Evolutionary conservation across 2,329 filamentous ascomycete species (phyloP).

Genomic region (Leptographium procerum): DNA sequence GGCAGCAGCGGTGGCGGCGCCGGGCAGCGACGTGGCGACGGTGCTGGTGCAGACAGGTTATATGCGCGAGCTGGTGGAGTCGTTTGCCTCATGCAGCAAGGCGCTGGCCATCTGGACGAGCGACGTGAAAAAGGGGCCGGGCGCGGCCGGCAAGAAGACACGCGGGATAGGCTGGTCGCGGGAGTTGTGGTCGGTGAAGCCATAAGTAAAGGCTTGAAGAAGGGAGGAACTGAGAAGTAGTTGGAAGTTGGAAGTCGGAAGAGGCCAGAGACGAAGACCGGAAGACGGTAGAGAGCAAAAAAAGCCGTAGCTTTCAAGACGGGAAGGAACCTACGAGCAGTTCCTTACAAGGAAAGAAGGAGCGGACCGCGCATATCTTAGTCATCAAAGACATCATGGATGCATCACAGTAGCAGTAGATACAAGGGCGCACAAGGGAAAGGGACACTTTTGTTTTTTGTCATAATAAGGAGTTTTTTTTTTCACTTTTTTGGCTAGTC

Average conservation of each 20-base stretch:
- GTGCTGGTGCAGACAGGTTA: constrained; percentile 53
- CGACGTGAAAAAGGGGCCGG: constrained; percentile 36
- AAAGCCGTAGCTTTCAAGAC: background rate
- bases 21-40: constrained; percentile 52
- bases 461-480: background rate
- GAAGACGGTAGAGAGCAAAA: background rate
- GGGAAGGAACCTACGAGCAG: background rate
- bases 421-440: background rate
- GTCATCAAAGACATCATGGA: background rate
- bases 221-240: background rate
- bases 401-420: background rate
- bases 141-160: constrained; percentile 45
- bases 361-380: background rate
- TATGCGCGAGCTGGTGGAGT: constrained; percentile 65
- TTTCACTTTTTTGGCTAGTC: background rate
- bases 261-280: background rate
- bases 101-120: constrained; percentile 48
- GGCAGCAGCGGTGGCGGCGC: constrained; percentile 61
- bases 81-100: constrained; percentile 67
- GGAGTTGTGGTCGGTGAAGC: constrained; percentile 49
- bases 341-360: background rate
- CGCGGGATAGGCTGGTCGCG: constrained; percentile 51
- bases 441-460: background rate
- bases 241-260: background rate
- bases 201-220: constrained; percentile 11